Evolutionary conservation across 495 filamentous ascomycete species (phyloP).

Genomic region (Glonium stellatum): DNA sequence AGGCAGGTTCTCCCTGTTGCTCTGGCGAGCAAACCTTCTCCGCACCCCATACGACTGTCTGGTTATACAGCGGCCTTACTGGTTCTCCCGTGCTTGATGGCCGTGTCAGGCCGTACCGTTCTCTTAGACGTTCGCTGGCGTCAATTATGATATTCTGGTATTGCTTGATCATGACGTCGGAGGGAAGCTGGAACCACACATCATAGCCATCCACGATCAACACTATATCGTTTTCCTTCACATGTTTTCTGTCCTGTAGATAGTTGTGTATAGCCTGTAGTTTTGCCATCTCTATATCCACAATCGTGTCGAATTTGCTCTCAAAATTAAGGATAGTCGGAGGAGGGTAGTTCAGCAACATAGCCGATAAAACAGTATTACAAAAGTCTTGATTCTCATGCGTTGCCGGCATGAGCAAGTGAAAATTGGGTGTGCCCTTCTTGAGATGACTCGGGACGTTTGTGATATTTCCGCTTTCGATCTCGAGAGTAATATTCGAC

Average conservation of each 20-base stretch:
- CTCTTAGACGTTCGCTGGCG: conserved; percentile 43
- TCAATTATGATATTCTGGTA: conserved; percentile 46
- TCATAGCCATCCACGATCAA: conserved; percentile 53
- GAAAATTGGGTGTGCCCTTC: conserved; percentile 51
- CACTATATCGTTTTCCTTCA: conserved; percentile 54
- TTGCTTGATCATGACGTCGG: conserved; percentile 50
- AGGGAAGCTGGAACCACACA: conserved; percentile 56
- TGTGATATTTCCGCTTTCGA: conserved; percentile 19
- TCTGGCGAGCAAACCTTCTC: conserved; percentile 51
- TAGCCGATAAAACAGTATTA: conserved; percentile 53
- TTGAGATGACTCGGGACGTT: conserved; percentile 34
- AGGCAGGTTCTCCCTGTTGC: conserved; percentile 43
- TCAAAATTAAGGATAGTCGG: conserved; percentile 50
- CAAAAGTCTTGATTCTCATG: conserved; percentile 49
- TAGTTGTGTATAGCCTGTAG: conserved; percentile 49
- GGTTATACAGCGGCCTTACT: conserved; percentile 45
- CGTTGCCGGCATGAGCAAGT: conserved; percentile 52
- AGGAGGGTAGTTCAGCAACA: conserved; percentile 56
- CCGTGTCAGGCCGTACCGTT: conserved; percentile 37
- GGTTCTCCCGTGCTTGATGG: conserved; percentile 2
- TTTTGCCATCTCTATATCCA: conserved; percentile 25
- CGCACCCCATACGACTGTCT: conserved; percentile 54
- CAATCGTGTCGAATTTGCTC: conserved; percentile 34
- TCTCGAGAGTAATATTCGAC: conserved; percentile 21
- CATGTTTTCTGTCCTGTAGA: conserved; percentile 42